Evolutionary conservation across 257 asterid genomes (phyloP).

Genomic region (Henckelia pumila): DNA sequence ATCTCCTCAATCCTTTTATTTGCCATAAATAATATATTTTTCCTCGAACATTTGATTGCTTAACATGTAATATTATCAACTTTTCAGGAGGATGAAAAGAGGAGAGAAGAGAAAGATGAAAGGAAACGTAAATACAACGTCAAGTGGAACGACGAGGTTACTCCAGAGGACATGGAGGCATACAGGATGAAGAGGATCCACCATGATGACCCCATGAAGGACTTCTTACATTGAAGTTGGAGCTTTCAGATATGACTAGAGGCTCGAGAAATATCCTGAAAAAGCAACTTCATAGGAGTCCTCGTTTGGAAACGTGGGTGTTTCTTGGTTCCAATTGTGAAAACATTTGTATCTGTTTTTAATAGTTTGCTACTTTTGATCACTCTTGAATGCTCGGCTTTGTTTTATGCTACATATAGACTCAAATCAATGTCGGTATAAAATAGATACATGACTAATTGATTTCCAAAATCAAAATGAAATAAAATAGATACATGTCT

Average conservation of each 20-base stretch:
- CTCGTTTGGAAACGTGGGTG: neutral
- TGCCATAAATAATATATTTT: neutral
- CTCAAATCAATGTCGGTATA: too few relatives aligned
- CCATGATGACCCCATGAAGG: conserved; percentile 86
- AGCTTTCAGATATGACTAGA: neutral
- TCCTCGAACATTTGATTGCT: neutral
- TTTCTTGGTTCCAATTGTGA: neutral
- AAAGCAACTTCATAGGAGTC: neutral
- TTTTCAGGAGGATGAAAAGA: conserved; percentile 75
- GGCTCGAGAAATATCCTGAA: neutral
- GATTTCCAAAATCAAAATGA: neutral
- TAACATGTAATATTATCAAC: neutral
- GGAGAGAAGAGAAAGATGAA: conserved; percentile 79
- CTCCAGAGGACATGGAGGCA: conserved; percentile 79
- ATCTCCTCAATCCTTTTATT: neutral
- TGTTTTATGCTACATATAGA: neutral
- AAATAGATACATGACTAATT: too few relatives aligned
- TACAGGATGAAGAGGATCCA: conserved; percentile 78
- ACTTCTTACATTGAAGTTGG: conserved; percentile 50
- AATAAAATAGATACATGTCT: too few relatives aligned
- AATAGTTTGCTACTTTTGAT: neutral
- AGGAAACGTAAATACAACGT: conserved; percentile 87
- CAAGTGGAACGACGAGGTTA: conserved; percentile 92
- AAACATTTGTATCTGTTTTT: neutral
- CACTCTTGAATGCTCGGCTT: neutral